These are phyloP conservation scores for Aspergillus sp. DNA, from an alignment of 2,329 filamentous ascomycete species.

Conservation along the genomic window DNA sequence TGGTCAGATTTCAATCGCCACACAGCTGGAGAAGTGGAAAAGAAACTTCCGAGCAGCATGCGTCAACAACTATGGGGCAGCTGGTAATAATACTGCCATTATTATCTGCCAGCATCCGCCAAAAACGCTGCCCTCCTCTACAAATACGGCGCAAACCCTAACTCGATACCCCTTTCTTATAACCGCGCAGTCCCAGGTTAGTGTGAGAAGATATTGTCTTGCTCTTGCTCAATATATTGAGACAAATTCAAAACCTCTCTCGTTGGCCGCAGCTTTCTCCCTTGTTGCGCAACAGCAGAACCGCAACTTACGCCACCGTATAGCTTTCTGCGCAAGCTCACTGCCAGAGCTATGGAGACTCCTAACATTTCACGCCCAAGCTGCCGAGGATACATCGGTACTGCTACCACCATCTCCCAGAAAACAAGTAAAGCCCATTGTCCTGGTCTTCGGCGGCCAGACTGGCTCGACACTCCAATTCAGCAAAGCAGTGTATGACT, in stretches of 20 bases:
- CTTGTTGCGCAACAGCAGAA: too few relatives aligned
- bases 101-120: neutral
- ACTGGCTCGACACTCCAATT: neutral
- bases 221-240: neutral
- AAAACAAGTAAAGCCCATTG: too few relatives aligned
- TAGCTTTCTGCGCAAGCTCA: too few relatives aligned
- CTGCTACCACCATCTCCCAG: too few relatives aligned
- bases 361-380: neutral
- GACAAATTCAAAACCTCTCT: too few relatives aligned
- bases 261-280: too few relatives aligned
- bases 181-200: neutral
- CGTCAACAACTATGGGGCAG: slow-evolving; percentile 13
- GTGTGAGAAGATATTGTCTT: neutral
- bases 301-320: too few relatives aligned
- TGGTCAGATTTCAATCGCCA: neutral
- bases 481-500: too few relatives aligned
- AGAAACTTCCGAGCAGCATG: neutral
- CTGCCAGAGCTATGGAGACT: neutral
- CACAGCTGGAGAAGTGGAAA: neutral
- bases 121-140: neutral
- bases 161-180: neutral
- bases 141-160: too few relatives aligned
- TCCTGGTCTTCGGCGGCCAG: neutral
- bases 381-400: too few relatives aligned
- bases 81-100: slow-evolving; percentile 8